Evolutionary conservation across 2,329 filamentous ascomycete species (phyloP), one percentile per base, ranked within the genome.

Genomic region (Hypoxylon sp.): DNA sequence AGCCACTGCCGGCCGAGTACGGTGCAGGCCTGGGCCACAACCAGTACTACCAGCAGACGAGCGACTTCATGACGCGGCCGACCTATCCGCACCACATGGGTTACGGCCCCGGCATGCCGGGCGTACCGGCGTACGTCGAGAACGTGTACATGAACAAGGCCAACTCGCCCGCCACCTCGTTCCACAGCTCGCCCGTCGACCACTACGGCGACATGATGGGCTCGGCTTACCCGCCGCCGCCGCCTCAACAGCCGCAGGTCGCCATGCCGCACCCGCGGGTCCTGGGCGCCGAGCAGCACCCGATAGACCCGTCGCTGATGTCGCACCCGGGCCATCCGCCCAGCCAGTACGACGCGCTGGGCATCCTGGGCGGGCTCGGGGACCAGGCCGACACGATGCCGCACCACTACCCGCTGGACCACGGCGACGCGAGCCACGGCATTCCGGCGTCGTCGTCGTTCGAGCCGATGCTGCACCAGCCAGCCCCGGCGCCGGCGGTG

Each of bases 1-100:
- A 76, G 65, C 72, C 73, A n/a, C 60, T 74, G 51, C 69, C 75
- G n/a, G 65, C 67, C 20, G 71, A 72, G 15, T 81, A 79, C 64
- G 73, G 71, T 13, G 61, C 69, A 2, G 62, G 67, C 15, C 55
- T 74, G 11, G 58, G 63, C 1, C 63, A 67, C 8, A 66, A 66
- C 29, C 72, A 73, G 24, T 74, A 77, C 63, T 77, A 77, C 62
- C 75, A 76, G 48, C 75, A 77, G 40, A 67, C 65, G 50, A 65
- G 56, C 54, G 67, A 70, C 15, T 66, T 46, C 40, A 26, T 41
- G 20, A n/a, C 52, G 13, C 60, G 58, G 24, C 64, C 55, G 10
- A 43, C 13, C 6, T 69, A 67, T 55, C 53, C 37, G 13, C 58
- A 63, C 26, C 63, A 62, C 10, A 60, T 62, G 45, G 21, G n/a